These are phyloP conservation scores for Pseudocercospora cruenta DNA, from an alignment of 2,329 filamentous ascomycete species.

Conservation along the genomic window DNA sequence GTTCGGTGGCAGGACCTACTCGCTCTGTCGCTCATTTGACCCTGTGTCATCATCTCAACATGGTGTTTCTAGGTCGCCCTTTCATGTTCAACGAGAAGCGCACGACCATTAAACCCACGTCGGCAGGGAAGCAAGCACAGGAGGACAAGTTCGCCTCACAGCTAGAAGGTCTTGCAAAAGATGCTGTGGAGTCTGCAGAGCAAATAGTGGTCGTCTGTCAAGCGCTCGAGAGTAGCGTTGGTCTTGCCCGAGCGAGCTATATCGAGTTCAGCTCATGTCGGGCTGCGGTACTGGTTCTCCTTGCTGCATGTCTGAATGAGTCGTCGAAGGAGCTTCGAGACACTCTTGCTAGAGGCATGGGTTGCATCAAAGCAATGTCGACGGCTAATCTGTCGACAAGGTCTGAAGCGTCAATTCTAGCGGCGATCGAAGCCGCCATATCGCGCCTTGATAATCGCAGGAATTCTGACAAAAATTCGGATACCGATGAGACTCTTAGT, in stretches of 20 bases:
- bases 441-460: constrained; percentile 14
- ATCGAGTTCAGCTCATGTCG: constrained; percentile 44
- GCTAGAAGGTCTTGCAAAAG: constrained; percentile 26
- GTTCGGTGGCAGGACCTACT: not conserved
- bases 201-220: constrained; percentile 36
- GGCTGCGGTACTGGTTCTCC: constrained; percentile 40
- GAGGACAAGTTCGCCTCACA: constrained; percentile 10
- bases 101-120: not conserved
- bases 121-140: not conserved
- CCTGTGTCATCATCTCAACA: constrained; percentile 20
- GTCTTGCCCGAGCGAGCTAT: constrained; percentile 41
- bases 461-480: not conserved
- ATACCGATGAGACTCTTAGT: constrained; percentile 19
- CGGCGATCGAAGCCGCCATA: constrained; percentile 35
- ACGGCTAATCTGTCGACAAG: constrained; percentile 37
- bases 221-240: constrained; percentile 30
- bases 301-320: constrained; percentile 39
- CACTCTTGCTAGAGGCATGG: constrained; percentile 34
- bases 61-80: constrained; percentile 24
- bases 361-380: constrained; percentile 41
- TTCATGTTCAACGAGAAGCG: constrained; percentile 21
- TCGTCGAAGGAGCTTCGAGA: constrained; percentile 31
- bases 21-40: constrained; percentile 21
- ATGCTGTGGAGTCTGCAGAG: constrained; percentile 36
- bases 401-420: constrained; percentile 40